These are phyloP conservation scores for Botrytis aclada DNA, from an alignment of 2,329 filamentous ascomycete species.

Conservation along the genomic window DNA sequence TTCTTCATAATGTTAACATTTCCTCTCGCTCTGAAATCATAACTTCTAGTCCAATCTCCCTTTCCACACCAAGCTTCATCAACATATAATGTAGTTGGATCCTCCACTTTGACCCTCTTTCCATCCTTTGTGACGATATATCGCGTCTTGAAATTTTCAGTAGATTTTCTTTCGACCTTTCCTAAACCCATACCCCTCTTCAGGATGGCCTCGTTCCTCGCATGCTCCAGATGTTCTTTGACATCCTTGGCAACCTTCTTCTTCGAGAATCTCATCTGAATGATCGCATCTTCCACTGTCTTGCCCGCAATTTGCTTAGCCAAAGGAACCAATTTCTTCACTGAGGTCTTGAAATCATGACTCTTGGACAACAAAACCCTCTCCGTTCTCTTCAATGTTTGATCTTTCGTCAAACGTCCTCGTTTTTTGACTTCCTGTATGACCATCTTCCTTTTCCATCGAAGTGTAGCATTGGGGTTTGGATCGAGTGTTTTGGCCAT, in stretches of 20 bases:
- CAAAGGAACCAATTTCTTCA: slow-evolving; percentile 88
- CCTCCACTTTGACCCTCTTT: slow-evolving; percentile 64
- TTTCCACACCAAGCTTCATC: slow-evolving; percentile 90
- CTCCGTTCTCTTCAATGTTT: slow-evolving; percentile 65
- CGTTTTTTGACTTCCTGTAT: slow-evolving; percentile 69
- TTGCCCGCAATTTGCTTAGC: slow-evolving; percentile 89
- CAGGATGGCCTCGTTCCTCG: slow-evolving; percentile 76
- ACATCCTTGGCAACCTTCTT: slow-evolving; percentile 89
- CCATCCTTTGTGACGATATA: slow-evolving; percentile 74
- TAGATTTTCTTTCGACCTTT: slow-evolving; percentile 25
- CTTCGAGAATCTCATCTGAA: slow-evolving; percentile 93
- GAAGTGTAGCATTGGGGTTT: slow-evolving; percentile 64
- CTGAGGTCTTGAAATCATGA: slow-evolving; percentile 73
- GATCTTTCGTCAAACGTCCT: slow-evolving; percentile 62
- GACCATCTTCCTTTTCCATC: slow-evolving; percentile 82
- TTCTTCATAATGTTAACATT: slow-evolving; percentile 64
- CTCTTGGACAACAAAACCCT: slow-evolving; percentile 58
- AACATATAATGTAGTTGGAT: slow-evolving; percentile 83
- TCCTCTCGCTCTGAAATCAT: slow-evolving; percentile 75
- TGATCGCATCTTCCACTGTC: slow-evolving; percentile 86
- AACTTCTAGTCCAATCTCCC: slow-evolving; percentile 50
- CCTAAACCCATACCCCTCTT: slow-evolving; percentile 79
- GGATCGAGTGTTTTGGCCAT: slow-evolving; percentile 70
- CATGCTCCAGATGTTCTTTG: slow-evolving; percentile 72
- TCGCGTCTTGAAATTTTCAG: slow-evolving; percentile 42